phyloP scores from a whole-genome alignment of 805 yeast genomes.

The Lachancea sp. region DNA sequence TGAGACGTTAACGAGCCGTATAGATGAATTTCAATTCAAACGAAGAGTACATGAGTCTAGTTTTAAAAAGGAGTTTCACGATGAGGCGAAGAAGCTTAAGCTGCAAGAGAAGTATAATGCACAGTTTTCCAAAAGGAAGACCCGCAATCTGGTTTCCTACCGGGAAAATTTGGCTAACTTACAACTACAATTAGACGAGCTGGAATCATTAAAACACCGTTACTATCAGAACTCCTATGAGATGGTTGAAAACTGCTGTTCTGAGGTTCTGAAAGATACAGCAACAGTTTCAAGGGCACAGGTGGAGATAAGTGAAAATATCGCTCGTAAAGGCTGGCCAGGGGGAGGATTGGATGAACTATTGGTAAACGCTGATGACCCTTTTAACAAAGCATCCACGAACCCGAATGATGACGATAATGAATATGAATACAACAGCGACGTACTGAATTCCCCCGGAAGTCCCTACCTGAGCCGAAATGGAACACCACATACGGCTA shows the following conservation, averaged over 20 bases:
- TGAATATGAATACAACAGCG: conserved; percentile 12
- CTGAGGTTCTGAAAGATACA: conserved; percentile 45
- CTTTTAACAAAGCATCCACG: conserved; percentile 28
- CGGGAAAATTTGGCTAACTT: conserved; percentile 58
- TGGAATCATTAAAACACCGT: conserved; percentile 68
- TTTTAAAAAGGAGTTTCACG: conserved; percentile 49
- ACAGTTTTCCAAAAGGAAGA: conserved; percentile 51
- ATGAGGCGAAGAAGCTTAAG: conserved; percentile 47
- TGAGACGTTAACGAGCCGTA: conserved; percentile 43
- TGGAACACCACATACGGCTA: conserved; percentile 1
- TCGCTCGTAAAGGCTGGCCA: conserved; percentile 79
- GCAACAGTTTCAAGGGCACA: conserved; percentile 71
- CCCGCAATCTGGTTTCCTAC: conserved; percentile 62
- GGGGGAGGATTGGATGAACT: conserved; percentile 81
- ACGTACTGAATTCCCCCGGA: conserved; percentile 1
- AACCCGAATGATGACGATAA: conserved; percentile 10
- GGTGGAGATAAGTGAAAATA: conserved; percentile 71
- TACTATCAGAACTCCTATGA: conserved; percentile 61
- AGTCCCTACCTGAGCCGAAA: conserved; percentile 1
- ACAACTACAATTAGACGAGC: conserved; percentile 71
- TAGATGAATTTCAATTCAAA: conserved; percentile 40
- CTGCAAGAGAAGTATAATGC: conserved; percentile 56
- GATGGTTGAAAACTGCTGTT: conserved; percentile 57
- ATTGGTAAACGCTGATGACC: conserved; percentile 59
- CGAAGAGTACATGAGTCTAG: conserved; percentile 43